Conservation (phyloP, 2,329 filamentous ascomycete genomes). For the Cytospora paraplurivora region DNA sequence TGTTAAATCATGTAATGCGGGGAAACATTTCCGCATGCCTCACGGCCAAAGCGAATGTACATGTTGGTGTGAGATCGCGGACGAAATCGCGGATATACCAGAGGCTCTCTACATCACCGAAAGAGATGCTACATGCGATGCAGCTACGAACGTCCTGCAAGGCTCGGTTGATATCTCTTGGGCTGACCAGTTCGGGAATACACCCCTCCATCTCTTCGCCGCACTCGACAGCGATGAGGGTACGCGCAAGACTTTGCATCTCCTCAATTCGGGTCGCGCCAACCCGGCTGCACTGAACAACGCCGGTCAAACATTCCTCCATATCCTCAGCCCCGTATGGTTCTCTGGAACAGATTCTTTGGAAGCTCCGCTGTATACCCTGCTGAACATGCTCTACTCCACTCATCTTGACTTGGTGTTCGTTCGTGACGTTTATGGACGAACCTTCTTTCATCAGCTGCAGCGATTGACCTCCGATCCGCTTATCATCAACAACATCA, state of each 20-base stretch:
- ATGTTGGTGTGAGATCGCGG: conserved; percentile 40
- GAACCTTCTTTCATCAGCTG: conserved; percentile 54
- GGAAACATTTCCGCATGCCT: conserved; percentile 21
- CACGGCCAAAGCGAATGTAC: conserved; percentile 26
- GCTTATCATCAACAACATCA: conserved; percentile 37
- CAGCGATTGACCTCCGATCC: conserved; percentile 31
- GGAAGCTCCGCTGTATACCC: conserved; percentile 33
- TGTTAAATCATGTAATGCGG: conserved; percentile 12
- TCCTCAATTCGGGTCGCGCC: conserved; percentile 32
- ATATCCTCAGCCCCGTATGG: conserved; percentile 44
- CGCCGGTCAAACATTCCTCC: conserved; percentile 52
- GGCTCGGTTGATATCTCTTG: conserved; percentile 24
- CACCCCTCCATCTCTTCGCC: conserved; percentile 49
- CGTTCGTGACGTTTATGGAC: conserved; percentile 51
- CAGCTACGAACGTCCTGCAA: conserved; percentile 31
- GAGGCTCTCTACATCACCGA: conserved; percentile 35
- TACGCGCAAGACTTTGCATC: conserved; percentile 32
- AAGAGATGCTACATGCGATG: conserved; percentile 36
- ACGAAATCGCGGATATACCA: conserved; percentile 30
- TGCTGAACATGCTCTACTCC: conserved; percentile 40
- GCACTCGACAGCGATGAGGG: conserved; percentile 36
- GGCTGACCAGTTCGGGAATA: conserved; percentile 51
- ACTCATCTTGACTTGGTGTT: conserved; percentile 25
- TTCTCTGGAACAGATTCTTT: conserved; percentile 34
- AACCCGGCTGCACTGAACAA: conserved; percentile 43